Evolutionary conservation across 352 stramenopile genomes (phyloP).

Genomic region (Phytophthora pluvialis): DNA sequence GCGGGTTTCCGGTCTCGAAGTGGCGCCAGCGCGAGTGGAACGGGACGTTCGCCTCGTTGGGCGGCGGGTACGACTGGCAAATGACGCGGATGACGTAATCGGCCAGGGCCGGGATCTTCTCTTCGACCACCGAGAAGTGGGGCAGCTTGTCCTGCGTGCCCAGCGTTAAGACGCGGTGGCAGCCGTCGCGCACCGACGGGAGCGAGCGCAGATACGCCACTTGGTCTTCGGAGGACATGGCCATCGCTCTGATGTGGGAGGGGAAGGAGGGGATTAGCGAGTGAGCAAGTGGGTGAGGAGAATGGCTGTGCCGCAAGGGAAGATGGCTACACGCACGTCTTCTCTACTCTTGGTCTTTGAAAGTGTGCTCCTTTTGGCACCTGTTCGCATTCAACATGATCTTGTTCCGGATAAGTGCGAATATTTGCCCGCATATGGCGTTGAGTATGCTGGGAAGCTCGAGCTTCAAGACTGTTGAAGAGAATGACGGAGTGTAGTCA

Average conservation of each 20-base stretch:
- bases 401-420: slow-evolving; percentile 15
- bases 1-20: slow-evolving; percentile 80
- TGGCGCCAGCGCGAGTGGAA: slow-evolving; percentile 86
- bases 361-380: background rate
- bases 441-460: slow-evolving; percentile 7
- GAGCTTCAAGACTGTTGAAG: slow-evolving; percentile 15
- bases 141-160: slow-evolving; percentile 55
- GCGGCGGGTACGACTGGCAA: slow-evolving; percentile 54
- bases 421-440: slow-evolving; percentile 7
- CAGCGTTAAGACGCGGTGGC: slow-evolving; percentile 67
- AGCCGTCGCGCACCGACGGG: slow-evolving; percentile 70
- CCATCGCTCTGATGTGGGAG: slow-evolving; percentile 1
- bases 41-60: slow-evolving; percentile 59
- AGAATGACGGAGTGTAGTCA: slow-evolving; percentile 6
- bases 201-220: slow-evolving; percentile 78
- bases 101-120: slow-evolving; percentile 62
- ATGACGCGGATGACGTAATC: slow-evolving; percentile 80
- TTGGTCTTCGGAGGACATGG: slow-evolving; percentile 28
- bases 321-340: background rate
- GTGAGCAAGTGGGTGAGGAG: background rate
- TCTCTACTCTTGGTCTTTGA: background rate
- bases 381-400: slow-evolving; percentile 31
- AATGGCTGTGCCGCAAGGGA: background rate
- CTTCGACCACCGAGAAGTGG: slow-evolving; percentile 65
- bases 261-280: background rate